phyloP scores from a whole-genome alignment of 1,139 yeast species.

The Candida glucosophila region DNA sequence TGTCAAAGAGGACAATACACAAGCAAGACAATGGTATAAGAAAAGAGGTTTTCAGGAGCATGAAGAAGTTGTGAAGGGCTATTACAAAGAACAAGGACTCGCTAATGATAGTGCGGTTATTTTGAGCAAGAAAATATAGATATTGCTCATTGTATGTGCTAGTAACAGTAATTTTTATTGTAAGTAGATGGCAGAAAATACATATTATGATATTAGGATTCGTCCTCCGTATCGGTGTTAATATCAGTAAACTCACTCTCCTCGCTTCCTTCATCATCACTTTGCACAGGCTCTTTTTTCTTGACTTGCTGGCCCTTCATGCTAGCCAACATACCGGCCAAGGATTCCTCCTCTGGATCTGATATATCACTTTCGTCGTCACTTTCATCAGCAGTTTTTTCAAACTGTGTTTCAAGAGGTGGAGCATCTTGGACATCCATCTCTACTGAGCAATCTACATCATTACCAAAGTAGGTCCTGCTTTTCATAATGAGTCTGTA shows the following conservation, averaged over 20 bases:
- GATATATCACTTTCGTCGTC: slow-evolving; percentile 48
- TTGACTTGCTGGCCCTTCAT: slow-evolving; percentile 46
- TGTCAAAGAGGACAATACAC: slow-evolving; percentile 41
- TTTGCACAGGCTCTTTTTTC: slow-evolving; percentile 22
- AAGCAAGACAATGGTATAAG: slow-evolving; percentile 48
- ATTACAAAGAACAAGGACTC: slow-evolving; percentile 43
- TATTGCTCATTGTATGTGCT: too few relatives aligned
- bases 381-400: slow-evolving; percentile 13
- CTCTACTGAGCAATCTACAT: slow-evolving; percentile 56
- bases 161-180: too few relatives aligned
- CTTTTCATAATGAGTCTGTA: slow-evolving; percentile 61
- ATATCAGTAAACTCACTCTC: slow-evolving; percentile 40
- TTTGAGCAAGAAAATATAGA: slow-evolving; percentile 13
- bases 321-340: slow-evolving; percentile 60
- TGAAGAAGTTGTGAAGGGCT: slow-evolving; percentile 34
- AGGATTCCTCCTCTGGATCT: slow-evolving; percentile 55
- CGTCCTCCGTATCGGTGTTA: slow-evolving; percentile 48
- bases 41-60: slow-evolving; percentile 41
- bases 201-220: too few relatives aligned
- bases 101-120: slow-evolving; percentile 38
- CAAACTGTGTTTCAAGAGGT: slow-evolving; percentile 7
- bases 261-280: slow-evolving; percentile 29
- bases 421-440: slow-evolving; percentile 55
- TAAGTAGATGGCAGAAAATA: too few relatives aligned
- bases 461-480: slow-evolving; percentile 63